Evolutionary conservation across 805 yeast species (phyloP), one percentile per base, ranked within the genome.

Genomic region (Lachancea waltii): DNA sequence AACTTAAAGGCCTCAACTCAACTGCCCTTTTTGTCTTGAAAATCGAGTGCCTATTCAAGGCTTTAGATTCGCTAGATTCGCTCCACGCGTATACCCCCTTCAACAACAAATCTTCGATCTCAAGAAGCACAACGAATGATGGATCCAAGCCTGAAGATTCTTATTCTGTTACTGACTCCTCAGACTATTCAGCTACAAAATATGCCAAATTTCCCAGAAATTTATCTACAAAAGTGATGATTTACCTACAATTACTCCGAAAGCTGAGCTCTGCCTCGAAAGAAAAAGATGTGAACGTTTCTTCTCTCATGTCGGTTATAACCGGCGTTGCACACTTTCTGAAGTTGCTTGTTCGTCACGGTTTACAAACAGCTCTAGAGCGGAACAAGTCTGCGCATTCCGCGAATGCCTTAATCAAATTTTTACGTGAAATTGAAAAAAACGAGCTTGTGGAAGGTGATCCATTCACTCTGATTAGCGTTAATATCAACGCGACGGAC

Each of bases 271-370:
- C 62, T 6, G 64, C 65, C 3, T 40, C 61, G 11, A 50, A 56
- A 17, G 44, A 48, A 3, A 45, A 53, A 3, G 63, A 61, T 32
- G 48, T 56, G 11, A 49, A 53, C 7, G 63, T 73, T 28, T 75
- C 87, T 0, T 79, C 83, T 3, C 60, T 90, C 27, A 70, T 92
- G 48, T 76, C 90, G 0, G 77, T 89, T 8, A 89, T 89, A 4
- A 85, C 96, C 1, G 87, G 94, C 0, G 67, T 90, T 49, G 97
- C 98, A 0, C 97, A 92, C 57, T 90, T 87, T 60, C 68, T 92
- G 51, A 92, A 92, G 58, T 68, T 90, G 5, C 65, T 92, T 16
- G 82, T 90, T 4, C 69, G 97, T 45, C 77, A 77, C 52, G 92
- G 96, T 0, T 70, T 92, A 29, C 73, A 77, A 42, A 77, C 79